Evolutionary conservation across 1,284 basidiomycete genomes (phyloP), one percentile per base, ranked within the genome.

Genomic region (Tremellales sp.): DNA sequence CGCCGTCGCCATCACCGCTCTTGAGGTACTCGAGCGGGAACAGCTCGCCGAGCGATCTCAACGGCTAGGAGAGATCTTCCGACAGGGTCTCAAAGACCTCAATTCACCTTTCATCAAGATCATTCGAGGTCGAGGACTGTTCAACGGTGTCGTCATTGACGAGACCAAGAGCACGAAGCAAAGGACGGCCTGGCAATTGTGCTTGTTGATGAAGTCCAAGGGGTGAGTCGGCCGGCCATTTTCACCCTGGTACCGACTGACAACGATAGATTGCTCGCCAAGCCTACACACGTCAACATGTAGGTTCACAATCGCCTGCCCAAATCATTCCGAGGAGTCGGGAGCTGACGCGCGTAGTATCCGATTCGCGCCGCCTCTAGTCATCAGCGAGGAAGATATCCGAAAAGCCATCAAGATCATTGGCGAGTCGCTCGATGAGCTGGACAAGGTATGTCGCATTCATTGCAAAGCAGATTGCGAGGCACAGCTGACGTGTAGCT

Each of bases 271-370:
- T 54, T 74, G 39, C 58, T 74, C 36, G 92, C 92, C 45, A 98
- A 98, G 78, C 93, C 94, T 13, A 98, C 94, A 0, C 94, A 97
- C 67, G 82, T 84, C 41, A 94, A 97, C 74, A 90, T 90, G 86
- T 91, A 60, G 65, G 87, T 52, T 6, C 39, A 25, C 3, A 12
- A 12, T 19, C 21, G 11, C 21, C 37, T 8, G 11, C 22, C 22
- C 21, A 7, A 21, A 39, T 33, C 29, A 8, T 10, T n/a, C 29
- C 8, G n/a, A 33, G 8, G 8, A 10, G 29, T n/a, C 29, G n/a
- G 29, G n/a, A 29, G 41, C 49, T 51, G 24, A 44, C 41, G 10
- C n/a, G n/a, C 40, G 4, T 42, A 92, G 89, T 46, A 90, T 98
- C 60, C 88, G 94, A 27, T 92, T 98, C 65, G 89, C 94, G 1